Base-by-base conservation (phyloP, 2,329 filamentous ascomycete genomes). In the Claviceps sp. region DNA sequence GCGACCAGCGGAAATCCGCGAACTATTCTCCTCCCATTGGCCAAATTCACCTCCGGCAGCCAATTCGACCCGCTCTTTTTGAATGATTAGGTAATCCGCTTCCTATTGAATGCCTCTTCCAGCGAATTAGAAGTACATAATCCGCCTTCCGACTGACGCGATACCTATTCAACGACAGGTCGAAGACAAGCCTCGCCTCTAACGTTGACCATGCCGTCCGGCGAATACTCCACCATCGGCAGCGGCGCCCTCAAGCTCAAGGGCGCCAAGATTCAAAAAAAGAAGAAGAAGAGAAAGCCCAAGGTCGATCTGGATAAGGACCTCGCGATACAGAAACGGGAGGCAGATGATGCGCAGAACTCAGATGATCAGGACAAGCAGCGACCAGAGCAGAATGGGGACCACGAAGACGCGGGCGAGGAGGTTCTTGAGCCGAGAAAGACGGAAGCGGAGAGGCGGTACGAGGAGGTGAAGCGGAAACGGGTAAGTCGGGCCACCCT, bases 181-280 rank as follows among this genome's bases (percentile, higher is more conserved):
- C 9, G 9, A 34, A 34, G 29, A 11, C 29, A 11, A 34, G 9
- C 9, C 29, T 34, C 29, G 29, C 9, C 29, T 34, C 9, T 11
- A 34, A 34, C 29, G 29, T 34, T 34, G 29, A 17, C 42, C 45
- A 89, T 89, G 85, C 78, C 83, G 23, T 76, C 80, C 51, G 83
- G 86, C 66, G 87, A 94, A 59, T 94, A 94, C 71, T 68, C 76
- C 47, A 71, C 80, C 55, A 68, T 74, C 52, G 76, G 78, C 54
- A 76, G 83, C 61, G 88, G 88, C 60, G 85, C 84, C 55, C 78
- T 96, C 37, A 91, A 88, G 64, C 78, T 96, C 54, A 96, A 96
- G 71, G 88, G 89, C 61, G 78, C 73, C 55, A 83, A 82, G 61
- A 71, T 79, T 61, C 71, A 79, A 57, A 81, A 85, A 62, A 85